These are phyloP conservation scores for Apiospora aurea DNA, from an alignment of 2,329 filamentous ascomycete species.

Conservation along the genomic window DNA sequence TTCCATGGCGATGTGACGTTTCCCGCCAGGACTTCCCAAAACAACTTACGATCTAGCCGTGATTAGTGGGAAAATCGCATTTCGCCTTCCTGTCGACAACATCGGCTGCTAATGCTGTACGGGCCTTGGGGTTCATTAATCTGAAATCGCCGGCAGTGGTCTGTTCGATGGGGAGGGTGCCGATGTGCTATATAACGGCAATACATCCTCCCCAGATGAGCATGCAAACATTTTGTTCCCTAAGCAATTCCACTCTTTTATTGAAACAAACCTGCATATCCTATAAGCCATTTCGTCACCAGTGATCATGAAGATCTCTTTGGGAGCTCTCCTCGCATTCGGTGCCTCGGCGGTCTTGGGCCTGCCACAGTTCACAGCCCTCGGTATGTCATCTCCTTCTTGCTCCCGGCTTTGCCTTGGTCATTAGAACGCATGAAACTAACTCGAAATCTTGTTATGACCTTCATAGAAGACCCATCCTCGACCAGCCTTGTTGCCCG, in stretches of 20 bases:
- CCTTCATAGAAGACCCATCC: neutral
- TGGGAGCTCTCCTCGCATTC: slow-evolving; percentile 3
- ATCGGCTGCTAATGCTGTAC: neutral
- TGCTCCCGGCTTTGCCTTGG: neutral
- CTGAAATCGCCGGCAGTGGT: neutral
- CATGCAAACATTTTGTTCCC: neutral
- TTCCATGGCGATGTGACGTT: slow-evolving; percentile 5
- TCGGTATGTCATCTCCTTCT: neutral
- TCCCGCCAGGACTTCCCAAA: neutral
- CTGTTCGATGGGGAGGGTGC: neutral
- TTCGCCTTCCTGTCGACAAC: neutral
- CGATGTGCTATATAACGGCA: neutral
- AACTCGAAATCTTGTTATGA: neutral
- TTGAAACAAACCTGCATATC: neutral
- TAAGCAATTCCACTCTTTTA: neutral
- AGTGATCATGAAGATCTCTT: neutral
- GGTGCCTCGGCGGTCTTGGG: neutral
- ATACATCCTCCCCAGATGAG: neutral
- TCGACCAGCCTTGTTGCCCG: slow-evolving; percentile 5
- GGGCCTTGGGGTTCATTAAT: neutral
- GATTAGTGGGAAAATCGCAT: slow-evolving; percentile 11
- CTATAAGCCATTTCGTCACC: neutral
- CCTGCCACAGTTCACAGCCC: neutral
- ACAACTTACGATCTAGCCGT: slow-evolving; percentile 1
- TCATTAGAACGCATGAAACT: neutral